A percentile compares a stretch with the other conserved stretches of the same genome.
These are phyloP conservation scores for Punctularia strigosozonata DNA, from an alignment of 768 basidiomycete species.

Conservation along the genomic window DNA sequence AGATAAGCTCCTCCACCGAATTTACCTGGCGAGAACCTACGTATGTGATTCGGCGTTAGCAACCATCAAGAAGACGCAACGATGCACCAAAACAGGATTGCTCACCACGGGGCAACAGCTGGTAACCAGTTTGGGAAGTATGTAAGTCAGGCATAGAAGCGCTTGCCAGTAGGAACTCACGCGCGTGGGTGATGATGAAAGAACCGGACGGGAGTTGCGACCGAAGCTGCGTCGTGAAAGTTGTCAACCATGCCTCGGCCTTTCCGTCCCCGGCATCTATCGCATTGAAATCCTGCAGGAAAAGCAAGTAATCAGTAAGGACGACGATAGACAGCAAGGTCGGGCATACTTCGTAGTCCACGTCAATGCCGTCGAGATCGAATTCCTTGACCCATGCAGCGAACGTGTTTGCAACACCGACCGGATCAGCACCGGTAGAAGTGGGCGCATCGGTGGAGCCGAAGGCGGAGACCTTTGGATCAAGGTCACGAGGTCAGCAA, in stretches of 20 bases:
- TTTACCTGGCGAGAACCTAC: slow-evolving; percentile 21
- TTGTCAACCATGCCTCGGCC: slow-evolving; percentile 35
- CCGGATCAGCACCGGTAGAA: slow-evolving; percentile 25
- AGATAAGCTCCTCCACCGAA: slow-evolving; percentile 32
- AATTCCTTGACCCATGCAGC: slow-evolving; percentile 35
- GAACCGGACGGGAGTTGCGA: slow-evolving; percentile 20
- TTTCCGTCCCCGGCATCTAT: slow-evolving; percentile 36
- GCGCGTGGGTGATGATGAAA: slow-evolving; percentile 26
- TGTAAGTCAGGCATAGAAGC: neutral
- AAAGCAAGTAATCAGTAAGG: neutral
- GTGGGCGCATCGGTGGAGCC: slow-evolving; percentile 35
- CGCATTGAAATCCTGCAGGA: slow-evolving; percentile 45
- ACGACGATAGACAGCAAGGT: neutral
- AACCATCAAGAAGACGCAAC: neutral
- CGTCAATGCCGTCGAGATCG: slow-evolving; percentile 38
- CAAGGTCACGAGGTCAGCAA: neutral
- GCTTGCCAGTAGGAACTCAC: slow-evolving; percentile 9
- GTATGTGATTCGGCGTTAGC: neutral
- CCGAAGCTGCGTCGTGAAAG: slow-evolving; percentile 24
- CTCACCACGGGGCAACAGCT: slow-evolving; percentile 33
- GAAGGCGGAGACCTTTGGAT: slow-evolving; percentile 40
- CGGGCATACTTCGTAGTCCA: slow-evolving; percentile 35
- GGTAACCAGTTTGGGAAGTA: slow-evolving; percentile 8
- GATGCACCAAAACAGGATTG: neutral
- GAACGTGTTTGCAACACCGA: slow-evolving; percentile 27